Percentiles rank a stretch among this genome's conserved stretches.
phyloP scores from a whole-genome alignment of 805 yeast genomes.

The Candida broadrunensis region DNA sequence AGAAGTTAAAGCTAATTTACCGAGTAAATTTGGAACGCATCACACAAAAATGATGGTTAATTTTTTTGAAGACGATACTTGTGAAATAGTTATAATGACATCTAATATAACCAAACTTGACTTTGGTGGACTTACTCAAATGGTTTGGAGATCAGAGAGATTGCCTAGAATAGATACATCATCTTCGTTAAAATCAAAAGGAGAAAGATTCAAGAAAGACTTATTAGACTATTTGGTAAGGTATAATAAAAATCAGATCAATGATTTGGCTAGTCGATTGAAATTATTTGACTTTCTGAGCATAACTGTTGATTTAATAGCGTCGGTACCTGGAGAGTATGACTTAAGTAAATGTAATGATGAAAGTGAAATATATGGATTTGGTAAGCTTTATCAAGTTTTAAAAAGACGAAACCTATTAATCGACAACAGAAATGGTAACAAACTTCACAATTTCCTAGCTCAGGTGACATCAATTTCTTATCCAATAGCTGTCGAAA shows the following conservation, averaged over 20 bases:
- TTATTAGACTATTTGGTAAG: constrained; percentile 42
- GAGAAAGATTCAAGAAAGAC: constrained; percentile 41
- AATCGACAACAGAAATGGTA: constrained; percentile 9
- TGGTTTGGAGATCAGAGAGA: constrained; percentile 61
- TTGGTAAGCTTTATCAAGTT: constrained; percentile 43
- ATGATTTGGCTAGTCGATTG: constrained; percentile 25
- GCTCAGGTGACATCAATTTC: constrained; percentile 52
- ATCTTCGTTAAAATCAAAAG: constrained; percentile 4
- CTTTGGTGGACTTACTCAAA: constrained; percentile 57
- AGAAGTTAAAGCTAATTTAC: constrained; percentile 31
- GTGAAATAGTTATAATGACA: constrained; percentile 57
- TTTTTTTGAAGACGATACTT: constrained; percentile 41
- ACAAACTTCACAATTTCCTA: constrained; percentile 25
- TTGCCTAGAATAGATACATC: constrained; percentile 13
- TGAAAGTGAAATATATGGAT: constrained; percentile 40
- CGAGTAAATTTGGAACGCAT: constrained; percentile 44
- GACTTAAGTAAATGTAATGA: constrained; percentile 6
- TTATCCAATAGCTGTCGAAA: constrained; percentile 32
- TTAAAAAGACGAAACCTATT: constrained; percentile 32
- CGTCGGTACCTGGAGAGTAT: constrained; percentile 51
- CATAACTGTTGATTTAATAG: constrained; percentile 51
- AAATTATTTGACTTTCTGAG: constrained; percentile 40
- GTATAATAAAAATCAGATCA: constrained; percentile 33
- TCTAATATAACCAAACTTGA: constrained; percentile 57
- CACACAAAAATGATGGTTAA: constrained; percentile 71